A percentile compares a stretch with the other conserved stretches of the same genome.
phyloP scores from a whole-genome alignment of 371 early-diverging fungal genomes.

The Zychaea mexicana region DNA sequence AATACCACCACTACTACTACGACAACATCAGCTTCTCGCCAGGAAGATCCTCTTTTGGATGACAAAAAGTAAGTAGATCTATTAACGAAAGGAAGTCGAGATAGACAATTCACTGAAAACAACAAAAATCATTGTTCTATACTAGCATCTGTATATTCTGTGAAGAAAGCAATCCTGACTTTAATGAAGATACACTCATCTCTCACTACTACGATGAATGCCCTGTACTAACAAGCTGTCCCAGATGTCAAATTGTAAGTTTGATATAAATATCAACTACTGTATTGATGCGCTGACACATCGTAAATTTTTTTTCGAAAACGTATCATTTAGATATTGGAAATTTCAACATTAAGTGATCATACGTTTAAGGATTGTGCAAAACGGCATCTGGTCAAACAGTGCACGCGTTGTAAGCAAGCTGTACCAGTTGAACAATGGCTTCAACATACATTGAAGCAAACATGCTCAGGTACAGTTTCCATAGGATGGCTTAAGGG shows the following conservation, averaged over 20 bases:
- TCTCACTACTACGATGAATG: constrained; percentile 81
- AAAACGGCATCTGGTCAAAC: constrained; percentile 55
- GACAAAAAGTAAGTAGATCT: neutral
- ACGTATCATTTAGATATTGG: constrained; percentile 73
- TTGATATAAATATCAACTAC: neutral
- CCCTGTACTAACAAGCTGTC: constrained; percentile 71
- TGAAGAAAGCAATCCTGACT: constrained; percentile 64
- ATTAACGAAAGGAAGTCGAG: neutral
- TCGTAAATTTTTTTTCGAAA: no score
- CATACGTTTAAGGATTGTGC: constrained; percentile 60
- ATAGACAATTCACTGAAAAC: neutral
- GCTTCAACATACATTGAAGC: constrained; percentile 53
- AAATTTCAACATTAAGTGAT: constrained; percentile 68
- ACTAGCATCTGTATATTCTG: constrained; percentile 76
- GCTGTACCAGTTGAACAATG: constrained; percentile 64
- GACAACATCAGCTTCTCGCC: neutral
- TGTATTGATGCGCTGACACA: neutral
- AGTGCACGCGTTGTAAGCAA: constrained; percentile 69
- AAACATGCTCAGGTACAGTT: constrained; percentile 46
- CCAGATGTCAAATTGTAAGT: constrained; percentile 67
- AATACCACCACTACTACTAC: constrained; percentile 2
- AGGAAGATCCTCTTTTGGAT: neutral
- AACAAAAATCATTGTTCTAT: neutral
- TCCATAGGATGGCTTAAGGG: neutral
- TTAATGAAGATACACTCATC: constrained; percentile 75